Percentiles rank a stretch among this genome's conserved stretches.
Conservation (phyloP, 768 basidiomycete genomes). For the Tulasnella sp. region DNA sequence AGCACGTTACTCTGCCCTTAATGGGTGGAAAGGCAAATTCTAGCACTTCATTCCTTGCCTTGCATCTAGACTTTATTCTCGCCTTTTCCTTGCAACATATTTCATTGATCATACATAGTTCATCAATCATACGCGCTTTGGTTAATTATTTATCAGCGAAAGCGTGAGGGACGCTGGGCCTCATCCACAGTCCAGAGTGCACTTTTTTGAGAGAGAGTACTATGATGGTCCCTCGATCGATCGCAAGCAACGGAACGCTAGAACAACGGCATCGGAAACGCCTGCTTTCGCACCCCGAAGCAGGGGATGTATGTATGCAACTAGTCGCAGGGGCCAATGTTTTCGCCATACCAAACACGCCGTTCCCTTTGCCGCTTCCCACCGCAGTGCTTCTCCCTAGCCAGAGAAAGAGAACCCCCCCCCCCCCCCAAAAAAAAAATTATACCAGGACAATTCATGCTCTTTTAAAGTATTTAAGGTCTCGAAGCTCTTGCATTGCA, state of each 20-base stretch:
- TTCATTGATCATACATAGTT: not conserved
- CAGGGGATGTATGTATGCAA: not conserved
- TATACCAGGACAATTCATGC: not conserved
- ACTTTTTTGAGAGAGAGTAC: not conserved
- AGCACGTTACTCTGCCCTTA: not conserved
- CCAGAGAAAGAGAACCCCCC: not conserved
- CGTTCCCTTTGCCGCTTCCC: not conserved
- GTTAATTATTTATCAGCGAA: not conserved
- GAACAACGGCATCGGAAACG: not conserved
- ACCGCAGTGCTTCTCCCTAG: not conserved
- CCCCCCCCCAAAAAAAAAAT: no score
- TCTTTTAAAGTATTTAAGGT: not conserved
- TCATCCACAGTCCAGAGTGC: not conserved
- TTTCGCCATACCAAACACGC: not conserved
- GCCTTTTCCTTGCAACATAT: constrained; percentile 2
- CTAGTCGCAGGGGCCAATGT: not conserved
- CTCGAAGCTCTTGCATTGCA: not conserved
- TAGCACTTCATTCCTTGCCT: not conserved
- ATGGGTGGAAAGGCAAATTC: constrained; percentile 28
- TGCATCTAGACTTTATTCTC: not conserved
- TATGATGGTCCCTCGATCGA: no score
- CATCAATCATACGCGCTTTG: not conserved
- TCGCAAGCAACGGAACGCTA: not conserved
- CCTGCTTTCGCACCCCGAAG: not conserved
- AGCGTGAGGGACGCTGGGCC: not conserved